phyloP scores from a whole-genome alignment of 139 green algal species.

The Closterium sp. region DNA sequence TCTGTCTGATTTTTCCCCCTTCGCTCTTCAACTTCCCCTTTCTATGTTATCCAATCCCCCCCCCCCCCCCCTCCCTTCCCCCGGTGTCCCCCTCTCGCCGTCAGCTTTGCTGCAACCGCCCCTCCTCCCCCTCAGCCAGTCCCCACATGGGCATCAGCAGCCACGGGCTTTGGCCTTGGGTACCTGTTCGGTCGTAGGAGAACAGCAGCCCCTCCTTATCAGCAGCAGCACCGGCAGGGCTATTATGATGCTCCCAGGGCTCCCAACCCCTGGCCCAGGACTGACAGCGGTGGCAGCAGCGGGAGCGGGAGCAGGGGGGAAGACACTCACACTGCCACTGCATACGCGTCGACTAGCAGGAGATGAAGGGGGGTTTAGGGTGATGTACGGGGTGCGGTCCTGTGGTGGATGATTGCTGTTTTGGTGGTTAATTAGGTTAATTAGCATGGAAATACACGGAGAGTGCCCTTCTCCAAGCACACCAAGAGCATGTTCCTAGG shows the following conservation, averaged over 20 bases:
- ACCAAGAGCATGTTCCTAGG: no score
- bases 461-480: no score
- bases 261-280: background rate
- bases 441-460: no score
- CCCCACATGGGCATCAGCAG: conserved; percentile 8
- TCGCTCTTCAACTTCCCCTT: background rate
- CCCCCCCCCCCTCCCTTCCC: no score
- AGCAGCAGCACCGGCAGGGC: background rate
- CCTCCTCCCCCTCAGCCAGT: background rate
- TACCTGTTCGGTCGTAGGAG: background rate
- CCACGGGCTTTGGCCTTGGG: background rate
- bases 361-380: background rate
- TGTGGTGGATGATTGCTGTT: no score
- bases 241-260: background rate
- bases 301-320: background rate
- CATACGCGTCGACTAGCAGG: background rate
- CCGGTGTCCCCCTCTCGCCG: no score
- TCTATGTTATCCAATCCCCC: background rate
- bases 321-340: background rate
- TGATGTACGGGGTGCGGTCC: no score
- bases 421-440: no score
- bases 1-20: background rate
- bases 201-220: background rate
- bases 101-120: background rate
- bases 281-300: background rate